Base-by-base conservation (phyloP, 768 basidiomycete genomes). In the Russula compacta region DNA sequence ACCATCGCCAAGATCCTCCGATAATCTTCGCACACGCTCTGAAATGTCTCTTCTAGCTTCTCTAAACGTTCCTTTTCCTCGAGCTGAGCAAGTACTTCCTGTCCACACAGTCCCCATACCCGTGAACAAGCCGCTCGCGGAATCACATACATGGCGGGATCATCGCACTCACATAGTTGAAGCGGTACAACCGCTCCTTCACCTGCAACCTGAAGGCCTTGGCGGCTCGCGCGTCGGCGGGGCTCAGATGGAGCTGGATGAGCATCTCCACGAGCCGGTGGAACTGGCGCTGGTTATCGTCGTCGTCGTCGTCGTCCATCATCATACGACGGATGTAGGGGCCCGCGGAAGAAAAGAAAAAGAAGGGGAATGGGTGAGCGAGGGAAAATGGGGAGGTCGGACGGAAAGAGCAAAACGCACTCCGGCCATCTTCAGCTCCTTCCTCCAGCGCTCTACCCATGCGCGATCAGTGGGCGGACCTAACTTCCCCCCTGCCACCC, bases 1-100 rank as follows among this genome's bases (percentile, higher is more conserved):
- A 85, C 72, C 72, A 80, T 75, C 8, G 76, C 80, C 46, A 97
- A 73, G 69, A 98, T 86, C 49, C 94, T 81, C 68, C 78, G 76
- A 67, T 99, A 99, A 71, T 94, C 93, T 47, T 91, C 85, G 47
- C 78, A 77, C 11, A 98, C 92, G 61, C 78, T 85, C 68, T 88
- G 85, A 74, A 91, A 99, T 6, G 95, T 98, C 74, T 95, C 92
- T 73, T 93, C 87, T 47, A 99, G 76, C 71, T 94, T 95, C 60
- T 90, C 85, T 56, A 91, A 79, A 32, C 93, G 80, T 69, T 98
- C 95, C 56, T 86, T 78, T 64, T 89, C 87, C 60, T 95, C 91
- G 60, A 98, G 76, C 69, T 95, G 94, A 55, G 83, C 84, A 48
- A 99, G 80, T 54, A 89, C 81, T 77, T 95, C 92, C 92, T 95